These are phyloP conservation scores for Cyberlindnera sargentensis DNA, from an alignment of 805 yeast species.

Conservation along the genomic window DNA sequence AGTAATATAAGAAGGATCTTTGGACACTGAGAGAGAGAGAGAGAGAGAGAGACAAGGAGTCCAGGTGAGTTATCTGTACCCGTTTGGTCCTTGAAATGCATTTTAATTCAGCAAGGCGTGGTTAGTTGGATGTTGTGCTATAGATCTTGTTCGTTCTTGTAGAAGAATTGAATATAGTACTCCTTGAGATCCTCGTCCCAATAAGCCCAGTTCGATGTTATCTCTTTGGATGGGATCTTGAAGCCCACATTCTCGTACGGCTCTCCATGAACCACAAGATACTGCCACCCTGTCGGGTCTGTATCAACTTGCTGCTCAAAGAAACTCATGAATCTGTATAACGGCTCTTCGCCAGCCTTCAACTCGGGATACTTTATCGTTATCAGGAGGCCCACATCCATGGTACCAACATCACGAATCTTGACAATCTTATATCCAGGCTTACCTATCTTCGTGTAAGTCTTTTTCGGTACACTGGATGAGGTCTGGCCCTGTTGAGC, in stretches of 20 bases:
- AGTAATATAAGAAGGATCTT: too few species aligned
- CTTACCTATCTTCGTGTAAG: conserved; percentile 44
- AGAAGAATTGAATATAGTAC: conserved; percentile 67
- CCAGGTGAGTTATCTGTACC: too few species aligned
- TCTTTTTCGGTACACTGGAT: conserved; percentile 14
- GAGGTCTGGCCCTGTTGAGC: conserved; percentile 12
- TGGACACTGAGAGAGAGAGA: too few species aligned
- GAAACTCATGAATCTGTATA: conserved; percentile 69
- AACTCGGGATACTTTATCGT: conserved; percentile 51
- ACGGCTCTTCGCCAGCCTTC: conserved; percentile 41
- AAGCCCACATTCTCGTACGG: conserved; percentile 82
- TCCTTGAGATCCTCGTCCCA: conserved; percentile 69
- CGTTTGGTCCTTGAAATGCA: background rate
- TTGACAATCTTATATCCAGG: conserved; percentile 69
- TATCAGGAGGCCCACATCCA: conserved; percentile 59
- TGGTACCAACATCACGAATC: conserved; percentile 52
- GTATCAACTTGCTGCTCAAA: conserved; percentile 56
- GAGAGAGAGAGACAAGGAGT: too few species aligned
- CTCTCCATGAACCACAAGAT: conserved; percentile 75
- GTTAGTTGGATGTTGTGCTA: background rate
- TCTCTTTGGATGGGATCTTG: conserved; percentile 58
- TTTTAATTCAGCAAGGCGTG: too few species aligned
- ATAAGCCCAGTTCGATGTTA: conserved; percentile 48
- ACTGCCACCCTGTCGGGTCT: conserved; percentile 45
- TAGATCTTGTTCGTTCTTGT: conserved; percentile 20